phyloP scores from a whole-genome alignment of 345 rosid genomes.

The Hibiscus trionum region DNA sequence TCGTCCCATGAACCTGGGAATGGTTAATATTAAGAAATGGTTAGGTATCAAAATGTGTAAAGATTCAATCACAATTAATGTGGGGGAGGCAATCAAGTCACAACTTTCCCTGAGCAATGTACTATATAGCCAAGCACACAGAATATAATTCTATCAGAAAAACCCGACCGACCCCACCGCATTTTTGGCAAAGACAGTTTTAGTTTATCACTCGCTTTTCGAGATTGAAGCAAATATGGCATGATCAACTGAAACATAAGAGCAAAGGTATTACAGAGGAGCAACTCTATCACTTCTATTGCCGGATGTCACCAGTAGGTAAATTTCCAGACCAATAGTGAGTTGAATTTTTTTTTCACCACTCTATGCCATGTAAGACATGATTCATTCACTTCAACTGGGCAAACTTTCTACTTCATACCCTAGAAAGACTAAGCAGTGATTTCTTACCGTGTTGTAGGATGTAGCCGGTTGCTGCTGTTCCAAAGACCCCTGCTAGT shows the following conservation, averaged over 20 bases:
- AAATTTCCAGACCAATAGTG: not conserved
- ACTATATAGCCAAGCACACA: not conserved
- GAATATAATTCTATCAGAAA: not conserved
- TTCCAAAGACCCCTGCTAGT: slow-evolving; percentile 89
- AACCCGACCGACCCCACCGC: not conserved
- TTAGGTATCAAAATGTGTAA: not conserved
- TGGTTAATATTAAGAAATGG: not conserved
- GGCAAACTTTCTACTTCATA: not conserved
- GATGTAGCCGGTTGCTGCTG: slow-evolving; percentile 91
- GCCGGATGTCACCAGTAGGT: not conserved
- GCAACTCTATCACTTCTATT: not conserved
- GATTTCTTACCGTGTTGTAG: slow-evolving; percentile 66
- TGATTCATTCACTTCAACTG: not conserved
- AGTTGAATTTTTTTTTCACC: no score
- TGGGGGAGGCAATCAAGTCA: not conserved
- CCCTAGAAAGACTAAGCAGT: not conserved
- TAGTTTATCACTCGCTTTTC: not conserved
- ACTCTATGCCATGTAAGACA: not conserved
- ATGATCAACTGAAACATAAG: not conserved
- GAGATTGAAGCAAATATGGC: not conserved
- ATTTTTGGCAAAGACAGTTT: not conserved
- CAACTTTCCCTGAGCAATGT: not conserved
- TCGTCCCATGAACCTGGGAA: slow-evolving; percentile 90
- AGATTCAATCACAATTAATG: not conserved
- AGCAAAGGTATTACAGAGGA: not conserved